Evolutionary conservation across 2,329 filamentous ascomycete species (phyloP).

Genomic region (Exophiala bonariae): DNA sequence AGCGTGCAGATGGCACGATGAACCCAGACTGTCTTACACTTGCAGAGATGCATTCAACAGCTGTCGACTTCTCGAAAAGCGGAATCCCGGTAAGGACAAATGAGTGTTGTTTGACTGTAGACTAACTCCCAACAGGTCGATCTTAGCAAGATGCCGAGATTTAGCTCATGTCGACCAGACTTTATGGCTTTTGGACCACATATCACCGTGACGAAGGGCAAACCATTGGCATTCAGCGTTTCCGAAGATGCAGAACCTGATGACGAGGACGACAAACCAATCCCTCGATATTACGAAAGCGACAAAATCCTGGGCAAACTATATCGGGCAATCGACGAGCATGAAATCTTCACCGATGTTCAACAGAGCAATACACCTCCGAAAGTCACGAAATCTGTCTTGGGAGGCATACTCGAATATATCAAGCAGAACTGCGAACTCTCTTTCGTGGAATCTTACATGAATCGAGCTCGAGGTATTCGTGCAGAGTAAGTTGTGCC

Average conservation of each 20-base stretch:
- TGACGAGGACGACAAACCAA: conserved; percentile 28
- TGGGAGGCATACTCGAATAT: conserved; percentile 29
- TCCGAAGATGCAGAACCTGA: conserved; percentile 50
- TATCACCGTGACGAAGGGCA: conserved; percentile 40
- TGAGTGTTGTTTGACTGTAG: conserved; percentile 22
- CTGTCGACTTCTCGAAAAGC: conserved; percentile 76
- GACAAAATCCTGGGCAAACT: conserved; percentile 68
- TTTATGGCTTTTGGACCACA: conserved; percentile 50
- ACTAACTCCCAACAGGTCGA: conserved; percentile 40
- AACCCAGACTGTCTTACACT: conserved; percentile 55
- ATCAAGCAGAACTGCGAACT: conserved; percentile 21
- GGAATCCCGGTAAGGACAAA: conserved; percentile 53
- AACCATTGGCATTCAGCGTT: conserved; percentile 34
- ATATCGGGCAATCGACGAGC: conserved; percentile 73
- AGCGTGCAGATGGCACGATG: conserved; percentile 51
- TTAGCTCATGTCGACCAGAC: conserved; percentile 45
- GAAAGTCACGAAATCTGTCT: conserved; percentile 12
- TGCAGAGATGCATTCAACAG: conserved; percentile 66
- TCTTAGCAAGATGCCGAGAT: conserved; percentile 44
- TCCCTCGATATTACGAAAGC: conserved; percentile 63
- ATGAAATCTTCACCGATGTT: conserved; percentile 64
- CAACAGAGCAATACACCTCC: conserved; percentile 30
- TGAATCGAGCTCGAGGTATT: conserved; percentile 21
- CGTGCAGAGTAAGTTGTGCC: conserved; percentile 15
- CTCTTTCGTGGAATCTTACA: conserved; percentile 15